A percentile compares a stretch with the other conserved stretches of the same genome.
These are phyloP conservation scores for Geosmithia putterillii DNA, from an alignment of 2,329 filamentous ascomycete species.

Conservation along the genomic window DNA sequence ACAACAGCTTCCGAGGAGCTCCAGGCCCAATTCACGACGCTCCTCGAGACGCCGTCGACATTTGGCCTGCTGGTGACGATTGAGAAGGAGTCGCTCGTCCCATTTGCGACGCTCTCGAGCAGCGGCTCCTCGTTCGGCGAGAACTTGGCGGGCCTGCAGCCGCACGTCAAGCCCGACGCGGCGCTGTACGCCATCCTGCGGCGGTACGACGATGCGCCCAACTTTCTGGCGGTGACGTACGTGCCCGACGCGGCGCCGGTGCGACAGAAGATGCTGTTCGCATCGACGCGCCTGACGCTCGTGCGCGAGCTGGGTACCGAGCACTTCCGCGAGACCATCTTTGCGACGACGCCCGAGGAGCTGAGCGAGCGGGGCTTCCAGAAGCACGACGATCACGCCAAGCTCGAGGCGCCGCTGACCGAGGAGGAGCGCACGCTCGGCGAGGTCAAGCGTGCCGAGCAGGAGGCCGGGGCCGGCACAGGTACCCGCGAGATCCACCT, in stretches of 20 bases:
- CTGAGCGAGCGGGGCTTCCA: constrained; percentile 57
- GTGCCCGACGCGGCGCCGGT: constrained; percentile 69
- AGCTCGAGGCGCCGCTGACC: constrained; percentile 58
- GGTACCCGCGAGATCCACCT: constrained; percentile 44
- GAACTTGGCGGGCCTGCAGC: constrained; percentile 50
- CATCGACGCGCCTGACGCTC: constrained; percentile 62
- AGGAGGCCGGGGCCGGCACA: constrained; percentile 60
- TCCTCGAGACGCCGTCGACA: constrained; percentile 48
- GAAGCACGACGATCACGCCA: constrained; percentile 57
- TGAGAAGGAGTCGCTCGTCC: constrained; percentile 53
- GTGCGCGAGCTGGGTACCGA: constrained; percentile 67
- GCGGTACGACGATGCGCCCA: constrained; percentile 43
- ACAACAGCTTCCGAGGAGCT: constrained; percentile 63
- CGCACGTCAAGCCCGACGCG: constrained; percentile 51
- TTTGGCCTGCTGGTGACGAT: constrained; percentile 66
- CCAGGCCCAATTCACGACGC: constrained; percentile 55
- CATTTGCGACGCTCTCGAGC: constrained; percentile 40
- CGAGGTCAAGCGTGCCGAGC: constrained; percentile 64
- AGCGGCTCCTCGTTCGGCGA: constrained; percentile 44
- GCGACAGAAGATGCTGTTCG: constrained; percentile 79
- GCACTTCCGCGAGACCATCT: constrained; percentile 65
- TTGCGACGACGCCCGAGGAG: constrained; percentile 58
- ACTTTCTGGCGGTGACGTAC: constrained; percentile 62
- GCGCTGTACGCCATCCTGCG: constrained; percentile 68
- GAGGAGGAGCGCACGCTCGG: constrained; percentile 63